These are phyloP conservation scores for Triglochin maritima DNA, from an alignment of 106 monocot species.

Conservation along the genomic window DNA sequence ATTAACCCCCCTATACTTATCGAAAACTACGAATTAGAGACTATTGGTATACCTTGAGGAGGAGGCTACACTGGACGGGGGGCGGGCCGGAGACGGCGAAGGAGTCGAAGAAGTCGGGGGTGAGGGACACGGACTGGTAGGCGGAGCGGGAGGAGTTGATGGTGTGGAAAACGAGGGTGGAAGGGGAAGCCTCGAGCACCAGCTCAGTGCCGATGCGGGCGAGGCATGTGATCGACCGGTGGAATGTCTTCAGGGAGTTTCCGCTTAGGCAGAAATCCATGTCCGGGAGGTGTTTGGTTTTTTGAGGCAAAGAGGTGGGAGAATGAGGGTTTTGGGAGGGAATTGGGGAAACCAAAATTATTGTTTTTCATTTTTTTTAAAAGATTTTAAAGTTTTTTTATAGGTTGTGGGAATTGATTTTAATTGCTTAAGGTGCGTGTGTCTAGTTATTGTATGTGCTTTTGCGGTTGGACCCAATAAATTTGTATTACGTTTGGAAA, in stretches of 20 bases:
- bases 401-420: no score
- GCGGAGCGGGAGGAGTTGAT: constrained; percentile 89
- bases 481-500: no score
- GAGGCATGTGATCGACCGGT: constrained; percentile 71
- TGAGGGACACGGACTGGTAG: constrained; percentile 64
- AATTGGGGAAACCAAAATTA: no score
- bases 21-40: background rate
- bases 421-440: no score
- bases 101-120: constrained; percentile 60
- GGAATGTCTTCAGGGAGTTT: constrained; percentile 61
- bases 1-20: background rate
- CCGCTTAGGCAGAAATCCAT: constrained; percentile 85
- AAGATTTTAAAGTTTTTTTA: no score
- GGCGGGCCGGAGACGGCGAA: constrained; percentile 26
- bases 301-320: no score
- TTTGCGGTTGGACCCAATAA: no score
- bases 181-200: constrained; percentile 51
- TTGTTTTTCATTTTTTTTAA: no score
- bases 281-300: background rate
- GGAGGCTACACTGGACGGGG: constrained; percentile 59
- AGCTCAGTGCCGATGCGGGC: constrained; percentile 87
- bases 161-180: constrained; percentile 67
- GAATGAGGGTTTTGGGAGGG: no score
- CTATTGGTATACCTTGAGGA: constrained; percentile 36
- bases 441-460: no score